Conservation (phyloP, 441 rosid genomes). For the Bocquillonia castaneifolia region DNA sequence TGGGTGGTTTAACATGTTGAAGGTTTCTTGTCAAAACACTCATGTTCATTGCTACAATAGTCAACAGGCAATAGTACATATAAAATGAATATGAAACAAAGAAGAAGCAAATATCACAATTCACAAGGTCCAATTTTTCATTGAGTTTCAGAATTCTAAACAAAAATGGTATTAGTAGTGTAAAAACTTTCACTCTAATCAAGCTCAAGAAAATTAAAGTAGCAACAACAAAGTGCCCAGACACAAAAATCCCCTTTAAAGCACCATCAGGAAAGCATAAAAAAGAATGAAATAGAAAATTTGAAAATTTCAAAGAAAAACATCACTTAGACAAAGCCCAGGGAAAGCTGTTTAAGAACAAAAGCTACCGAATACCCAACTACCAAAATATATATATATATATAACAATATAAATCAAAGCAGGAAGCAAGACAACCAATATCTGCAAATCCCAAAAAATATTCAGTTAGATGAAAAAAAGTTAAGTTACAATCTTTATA, state of each 20-base stretch:
- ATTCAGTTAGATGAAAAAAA: conserved; percentile 7
- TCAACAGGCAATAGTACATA: neutral
- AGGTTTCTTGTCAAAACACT: too few species aligned
- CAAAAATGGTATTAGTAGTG: neutral
- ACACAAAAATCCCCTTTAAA: neutral
- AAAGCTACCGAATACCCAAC: conserved; percentile 6
- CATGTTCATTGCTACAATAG: conserved; percentile 3
- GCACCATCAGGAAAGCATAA: neutral
- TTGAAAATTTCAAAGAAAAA: neutral
- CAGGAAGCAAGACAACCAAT: conserved; percentile 29
- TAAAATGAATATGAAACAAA: neutral
- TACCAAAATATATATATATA: neutral
- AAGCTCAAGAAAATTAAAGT: neutral
- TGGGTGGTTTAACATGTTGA: too few species aligned
- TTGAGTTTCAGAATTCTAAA: conserved; percentile 4
- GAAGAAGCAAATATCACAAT: conserved; percentile 6
- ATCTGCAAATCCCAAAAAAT: conserved; percentile 35
- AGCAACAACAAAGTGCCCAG: conserved; percentile 5
- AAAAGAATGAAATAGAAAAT: conserved; percentile 2
- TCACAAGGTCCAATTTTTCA: conserved; percentile 1
- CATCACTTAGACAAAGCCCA: neutral
- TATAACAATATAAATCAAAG: conserved; percentile 1
- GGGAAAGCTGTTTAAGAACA: neutral
- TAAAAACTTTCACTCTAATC: neutral
- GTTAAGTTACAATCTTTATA: conserved; percentile 15